phyloP scores from a whole-genome alignment of 495 filamentous ascomycete species.

The Aspergillus olivimuriae region DNA sequence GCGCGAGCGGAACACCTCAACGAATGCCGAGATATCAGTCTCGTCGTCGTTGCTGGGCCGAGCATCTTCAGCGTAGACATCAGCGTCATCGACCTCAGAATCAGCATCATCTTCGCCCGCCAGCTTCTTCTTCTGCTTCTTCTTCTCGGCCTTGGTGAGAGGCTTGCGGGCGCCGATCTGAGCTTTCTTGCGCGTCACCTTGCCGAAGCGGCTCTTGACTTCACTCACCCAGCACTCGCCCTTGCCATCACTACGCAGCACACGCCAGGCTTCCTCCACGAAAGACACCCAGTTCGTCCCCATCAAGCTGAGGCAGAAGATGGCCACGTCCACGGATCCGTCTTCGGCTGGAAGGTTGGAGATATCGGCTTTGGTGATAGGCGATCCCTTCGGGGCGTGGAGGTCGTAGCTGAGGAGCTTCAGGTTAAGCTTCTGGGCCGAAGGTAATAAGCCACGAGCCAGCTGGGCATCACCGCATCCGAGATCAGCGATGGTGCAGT shows the following conservation, averaged over 20 bases:
- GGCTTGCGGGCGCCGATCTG: conserved; percentile 59
- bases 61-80: conserved; percentile 44
- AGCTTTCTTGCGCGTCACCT: conserved; percentile 49
- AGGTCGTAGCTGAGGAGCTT: conserved; percentile 63
- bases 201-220: conserved; percentile 85
- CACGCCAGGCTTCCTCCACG: conserved; percentile 86
- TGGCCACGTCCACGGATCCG: conserved; percentile 69
- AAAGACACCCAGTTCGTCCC: conserved; percentile 97
- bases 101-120: conserved; percentile 28
- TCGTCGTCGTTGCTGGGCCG: conserved; percentile 42
- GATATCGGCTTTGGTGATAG: conserved; percentile 84
- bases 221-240: conserved; percentile 96
- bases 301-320: conserved; percentile 97
- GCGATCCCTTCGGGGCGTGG: conserved; percentile 49
- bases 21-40: conserved; percentile 83
- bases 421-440: conserved; percentile 56
- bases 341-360: conserved; percentile 69
- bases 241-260: conserved; percentile 70
- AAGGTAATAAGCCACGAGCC: conserved; percentile 51
- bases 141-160: conserved; percentile 49
- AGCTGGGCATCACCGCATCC: conserved; percentile 77
- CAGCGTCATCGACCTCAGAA: conserved; percentile 39
- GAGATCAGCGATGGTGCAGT: conserved; percentile 76
- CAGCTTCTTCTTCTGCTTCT: conserved; percentile 38
- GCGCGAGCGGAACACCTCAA: conserved; percentile 68